A percentile compares a stretch with the other conserved stretches of the same genome.
phyloP scores from a whole-genome alignment of 2,329 filamentous ascomycete genomes.

The Colletotrichum neosansevieriae region DNA sequence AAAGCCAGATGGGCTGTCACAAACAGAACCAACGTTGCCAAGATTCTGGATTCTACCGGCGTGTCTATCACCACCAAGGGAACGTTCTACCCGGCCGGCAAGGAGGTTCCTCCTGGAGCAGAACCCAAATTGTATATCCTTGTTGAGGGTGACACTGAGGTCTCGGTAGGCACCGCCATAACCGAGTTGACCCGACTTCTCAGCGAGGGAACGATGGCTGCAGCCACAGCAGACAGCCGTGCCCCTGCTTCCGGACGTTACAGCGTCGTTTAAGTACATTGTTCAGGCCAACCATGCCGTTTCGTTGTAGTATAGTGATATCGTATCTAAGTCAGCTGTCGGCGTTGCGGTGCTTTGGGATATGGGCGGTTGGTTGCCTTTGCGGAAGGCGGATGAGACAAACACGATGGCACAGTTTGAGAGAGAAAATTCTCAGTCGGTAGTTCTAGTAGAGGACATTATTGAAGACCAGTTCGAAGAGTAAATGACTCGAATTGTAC shows the following conservation, averaged over 20 bases:
- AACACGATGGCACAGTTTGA: not conserved
- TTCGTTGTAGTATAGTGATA: slow-evolving; percentile 14
- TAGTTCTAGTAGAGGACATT: not conserved
- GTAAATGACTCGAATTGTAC: not conserved
- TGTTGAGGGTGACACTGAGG: slow-evolving; percentile 96
- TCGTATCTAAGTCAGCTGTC: slow-evolving; percentile 1
- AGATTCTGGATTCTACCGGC: slow-evolving; percentile 94
- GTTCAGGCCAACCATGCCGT: too few relatives aligned
- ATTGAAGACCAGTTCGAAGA: not conserved
- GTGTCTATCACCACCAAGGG: slow-evolving; percentile 98
- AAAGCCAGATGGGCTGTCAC: slow-evolving; percentile 99
- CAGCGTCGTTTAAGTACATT: slow-evolving; percentile 74
- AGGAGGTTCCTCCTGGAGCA: slow-evolving; percentile 79
- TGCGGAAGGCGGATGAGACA: not conserved
- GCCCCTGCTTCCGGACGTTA: slow-evolving; percentile 86
- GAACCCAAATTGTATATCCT: slow-evolving; percentile 98
- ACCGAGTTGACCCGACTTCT: slow-evolving; percentile 88
- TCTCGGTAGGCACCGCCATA: slow-evolving; percentile 91
- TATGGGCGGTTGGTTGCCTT: not conserved
- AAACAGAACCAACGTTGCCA: slow-evolving; percentile 97
- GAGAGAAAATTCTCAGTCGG: not conserved
- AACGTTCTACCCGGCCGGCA: slow-evolving; percentile 85
- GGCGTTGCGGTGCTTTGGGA: slow-evolving; percentile 5
- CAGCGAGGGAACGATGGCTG: slow-evolving; percentile 90
- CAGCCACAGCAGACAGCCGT: slow-evolving; percentile 86